Evolutionary conservation across 306 rosid genomes (phyloP), one percentile per base, ranked within the genome.

Genomic region (Herpetospermum pedunculosum): DNA sequence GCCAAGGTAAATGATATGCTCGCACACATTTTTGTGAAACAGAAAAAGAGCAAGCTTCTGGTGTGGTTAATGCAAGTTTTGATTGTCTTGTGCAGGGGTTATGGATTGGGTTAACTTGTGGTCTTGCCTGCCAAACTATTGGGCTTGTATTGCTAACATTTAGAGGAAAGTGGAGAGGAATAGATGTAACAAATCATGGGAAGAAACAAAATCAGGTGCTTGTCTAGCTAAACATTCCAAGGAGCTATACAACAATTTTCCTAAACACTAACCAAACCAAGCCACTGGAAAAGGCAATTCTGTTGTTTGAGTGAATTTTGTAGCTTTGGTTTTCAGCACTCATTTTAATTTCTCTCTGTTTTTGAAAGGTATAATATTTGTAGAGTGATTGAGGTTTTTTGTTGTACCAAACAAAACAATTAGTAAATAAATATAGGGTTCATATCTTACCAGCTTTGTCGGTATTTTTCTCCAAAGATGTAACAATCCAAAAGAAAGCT

Each of bases 1-100:
- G 84, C 76, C 15, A 92, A 88, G 92, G 96, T 92, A 77, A 79
- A 37, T 38, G 9, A 35, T 14, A 13, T 8, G 29, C 37, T 28
- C 0, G n/a, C n/a, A 12, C 47, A 5, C 26, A 4, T 32, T 29
- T 62, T 29, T 62, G 12, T 34, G 70, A 34, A 63, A 21, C 26
- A 63, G 47, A 19, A 63, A 4, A 65, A 65, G 30, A 49, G 32
- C 6, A 65, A 40, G 49, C n/a, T 23, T 38, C 16, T 65, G 30
- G 13, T 67, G 29, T 21, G 60, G 60, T 25, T 54, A 41, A 41
- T 67, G 48, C 3, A 19, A 43, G 44, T 41, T 41, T 37, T 67
- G 48, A 67, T 23, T 67, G 73, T 41, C 40, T 43, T 67, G 35
- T 67, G 52, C 73, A 67, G 73, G 73, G 73, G 0, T 40, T 67